Evolutionary conservation across 306 rosid genomes (phyloP).

Genomic region (Sphenostylis stenocarpa): DNA sequence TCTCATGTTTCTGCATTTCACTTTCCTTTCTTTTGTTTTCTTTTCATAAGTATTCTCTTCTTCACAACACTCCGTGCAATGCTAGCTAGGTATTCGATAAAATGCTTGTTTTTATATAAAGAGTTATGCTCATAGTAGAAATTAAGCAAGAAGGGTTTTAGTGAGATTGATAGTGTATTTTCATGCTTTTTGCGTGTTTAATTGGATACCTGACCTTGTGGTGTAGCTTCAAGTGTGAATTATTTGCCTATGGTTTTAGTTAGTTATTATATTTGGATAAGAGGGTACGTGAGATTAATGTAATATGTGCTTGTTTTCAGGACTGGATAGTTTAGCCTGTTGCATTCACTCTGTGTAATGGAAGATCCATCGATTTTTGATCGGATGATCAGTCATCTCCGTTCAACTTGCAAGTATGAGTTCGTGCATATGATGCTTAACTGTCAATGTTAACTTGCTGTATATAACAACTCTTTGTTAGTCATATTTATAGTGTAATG

Average conservation of each 20-base stretch:
- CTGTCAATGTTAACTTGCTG: background rate
- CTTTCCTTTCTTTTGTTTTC: no score
- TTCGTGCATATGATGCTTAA: slow-evolving; percentile 14
- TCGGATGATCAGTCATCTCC: slow-evolving; percentile 63
- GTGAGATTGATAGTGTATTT: background rate
- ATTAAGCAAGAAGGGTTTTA: background rate
- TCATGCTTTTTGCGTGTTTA: background rate
- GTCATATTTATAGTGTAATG: background rate
- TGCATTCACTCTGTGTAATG: slow-evolving; percentile 39
- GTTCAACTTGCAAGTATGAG: slow-evolving; percentile 78
- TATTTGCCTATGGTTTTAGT: slow-evolving; percentile 4
- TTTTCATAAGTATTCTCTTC: background rate
- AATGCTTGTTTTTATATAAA: slow-evolving; percentile 22
- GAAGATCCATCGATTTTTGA: slow-evolving; percentile 61
- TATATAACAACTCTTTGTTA: background rate
- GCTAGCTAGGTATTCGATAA: slow-evolving; percentile 25
- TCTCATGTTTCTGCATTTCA: background rate
- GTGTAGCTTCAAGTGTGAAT: background rate
- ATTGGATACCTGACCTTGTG: background rate
- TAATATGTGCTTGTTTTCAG: slow-evolving; percentile 27
- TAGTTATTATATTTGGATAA: slow-evolving; percentile 6
- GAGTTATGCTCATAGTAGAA: background rate
- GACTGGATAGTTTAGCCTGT: slow-evolving; percentile 15
- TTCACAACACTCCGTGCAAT: background rate
- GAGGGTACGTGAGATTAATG: background rate